A percentile compares a stretch with the other conserved stretches of the same genome.
Evolutionary conservation across 306 rosid species (phyloP).

Genomic region (Quercus berberidifolia): DNA sequence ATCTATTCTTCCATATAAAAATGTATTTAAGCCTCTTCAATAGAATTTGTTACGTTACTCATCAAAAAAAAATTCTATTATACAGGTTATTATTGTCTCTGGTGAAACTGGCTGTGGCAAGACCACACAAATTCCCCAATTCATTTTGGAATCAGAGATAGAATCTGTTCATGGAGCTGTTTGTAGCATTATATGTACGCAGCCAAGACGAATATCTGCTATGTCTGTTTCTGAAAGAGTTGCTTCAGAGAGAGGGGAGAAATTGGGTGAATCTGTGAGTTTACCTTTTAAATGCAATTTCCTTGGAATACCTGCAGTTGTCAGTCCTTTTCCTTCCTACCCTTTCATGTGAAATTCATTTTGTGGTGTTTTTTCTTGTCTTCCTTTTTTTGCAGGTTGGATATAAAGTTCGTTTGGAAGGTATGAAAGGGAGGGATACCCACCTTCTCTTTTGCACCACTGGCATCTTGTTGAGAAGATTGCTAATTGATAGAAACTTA

Average conservation of each 20-base stretch:
- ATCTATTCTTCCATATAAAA: not conserved
- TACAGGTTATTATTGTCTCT: constrained; percentile 77
- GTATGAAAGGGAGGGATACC: constrained; percentile 87
- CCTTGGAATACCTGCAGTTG: not conserved
- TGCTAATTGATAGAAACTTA: constrained; percentile 80
- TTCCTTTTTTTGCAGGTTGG: constrained; percentile 62
- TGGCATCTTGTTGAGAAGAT: constrained; percentile 90
- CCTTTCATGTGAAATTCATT: constrained; percentile 5
- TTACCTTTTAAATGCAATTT: constrained; percentile 23
- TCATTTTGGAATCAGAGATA: constrained; percentile 85
- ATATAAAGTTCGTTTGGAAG: constrained; percentile 95
- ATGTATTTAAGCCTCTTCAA: not conserved
- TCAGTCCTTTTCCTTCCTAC: not conserved
- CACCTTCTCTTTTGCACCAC: constrained; percentile 97
- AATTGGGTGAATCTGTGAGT: constrained; percentile 97
- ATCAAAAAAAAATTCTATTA: constrained; percentile 2
- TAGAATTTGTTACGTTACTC: not conserved
- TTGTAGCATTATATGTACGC: constrained; percentile 89
- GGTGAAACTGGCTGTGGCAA: constrained; percentile 99
- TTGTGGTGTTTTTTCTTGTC: constrained; percentile 11
- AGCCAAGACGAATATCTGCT: constrained; percentile 95
- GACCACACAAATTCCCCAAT: constrained; percentile 98
- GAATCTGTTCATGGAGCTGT: constrained; percentile 70
- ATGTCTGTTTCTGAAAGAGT: constrained; percentile 97
- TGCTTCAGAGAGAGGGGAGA: constrained; percentile 91